These are phyloP conservation scores for Pichia norvegensis DNA, from an alignment of 1,139 yeast genomes.

Conservation along the genomic window DNA sequence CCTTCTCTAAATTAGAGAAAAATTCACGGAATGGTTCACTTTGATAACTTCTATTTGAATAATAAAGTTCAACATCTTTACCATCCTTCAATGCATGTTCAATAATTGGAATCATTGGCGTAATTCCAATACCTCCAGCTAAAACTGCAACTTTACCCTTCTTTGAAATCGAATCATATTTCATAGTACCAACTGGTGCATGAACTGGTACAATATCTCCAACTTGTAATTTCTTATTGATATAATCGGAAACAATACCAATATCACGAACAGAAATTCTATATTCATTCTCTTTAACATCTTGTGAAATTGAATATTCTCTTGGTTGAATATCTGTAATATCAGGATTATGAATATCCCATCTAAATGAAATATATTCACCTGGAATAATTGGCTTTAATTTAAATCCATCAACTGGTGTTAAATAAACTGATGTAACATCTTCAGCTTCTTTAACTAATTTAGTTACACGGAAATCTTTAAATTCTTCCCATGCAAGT, in stretches of 20 bases:
- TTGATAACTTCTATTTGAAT: constrained; percentile 28
- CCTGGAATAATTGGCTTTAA: constrained; percentile 39
- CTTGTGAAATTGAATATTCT: constrained; percentile 45
- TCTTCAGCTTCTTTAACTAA: constrained; percentile 39
- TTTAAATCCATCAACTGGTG: constrained; percentile 36
- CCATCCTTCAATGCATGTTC: constrained; percentile 29
- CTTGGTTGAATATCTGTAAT: constrained; percentile 33
- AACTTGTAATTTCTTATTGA: constrained; percentile 42
- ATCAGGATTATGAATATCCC: constrained; percentile 27
- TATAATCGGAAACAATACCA: constrained; percentile 47
- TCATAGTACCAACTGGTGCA: constrained; percentile 56
- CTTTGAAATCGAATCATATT: constrained; percentile 29
- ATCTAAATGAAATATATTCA: constrained; percentile 52
- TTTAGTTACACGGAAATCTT: constrained; percentile 40
- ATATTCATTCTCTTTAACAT: constrained; percentile 31
- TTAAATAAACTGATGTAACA: constrained; percentile 46
- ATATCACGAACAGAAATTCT: constrained; percentile 49
- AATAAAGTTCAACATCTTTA: constrained; percentile 26
- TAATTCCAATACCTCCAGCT: constrained; percentile 63
- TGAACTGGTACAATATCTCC: constrained; percentile 47
- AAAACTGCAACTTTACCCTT: constrained; percentile 35
- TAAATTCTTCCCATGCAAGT: constrained; percentile 22
- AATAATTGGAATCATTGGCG: constrained; percentile 51
- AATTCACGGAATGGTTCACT: constrained; percentile 30
- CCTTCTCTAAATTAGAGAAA: constrained; percentile 21